Conservation (phyloP, 805 yeast genomes). For the Brettanomyces naardenensis region DNA sequence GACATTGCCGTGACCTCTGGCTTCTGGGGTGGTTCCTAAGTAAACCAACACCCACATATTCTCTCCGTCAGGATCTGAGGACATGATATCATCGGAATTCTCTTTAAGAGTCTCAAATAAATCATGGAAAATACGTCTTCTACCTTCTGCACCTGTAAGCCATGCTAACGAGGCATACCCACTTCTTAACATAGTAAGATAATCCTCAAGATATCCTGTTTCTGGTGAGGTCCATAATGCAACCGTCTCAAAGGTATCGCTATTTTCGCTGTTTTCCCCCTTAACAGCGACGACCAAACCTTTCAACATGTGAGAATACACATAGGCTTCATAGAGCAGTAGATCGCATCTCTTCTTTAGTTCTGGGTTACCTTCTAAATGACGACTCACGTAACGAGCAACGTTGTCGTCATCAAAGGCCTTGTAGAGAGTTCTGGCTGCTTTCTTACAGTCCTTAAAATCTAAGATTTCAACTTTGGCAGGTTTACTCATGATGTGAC, state of each 20-base stretch:
- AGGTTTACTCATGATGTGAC: constrained; percentile 6
- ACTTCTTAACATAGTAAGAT: constrained; percentile 39
- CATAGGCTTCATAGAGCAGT: constrained; percentile 42
- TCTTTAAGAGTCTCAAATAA: constrained; percentile 46
- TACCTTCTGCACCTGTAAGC: constrained; percentile 38
- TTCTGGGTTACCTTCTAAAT: constrained; percentile 26
- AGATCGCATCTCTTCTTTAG: constrained; percentile 27
- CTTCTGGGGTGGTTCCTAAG: constrained; percentile 29
- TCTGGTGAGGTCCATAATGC: constrained; percentile 47
- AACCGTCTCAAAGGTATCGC: constrained; percentile 41
- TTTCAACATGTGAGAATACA: constrained; percentile 39
- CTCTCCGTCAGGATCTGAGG: constrained; percentile 26
- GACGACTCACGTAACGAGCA: constrained; percentile 25
- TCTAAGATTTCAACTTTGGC: constrained; percentile 22
- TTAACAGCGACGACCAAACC: constrained; percentile 45
- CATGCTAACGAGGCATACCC: constrained; percentile 48
- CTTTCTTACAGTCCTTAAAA: constrained; percentile 25
- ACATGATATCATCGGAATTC: constrained; percentile 34
- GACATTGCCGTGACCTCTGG: constrained; percentile 52
- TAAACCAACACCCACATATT: constrained; percentile 28
- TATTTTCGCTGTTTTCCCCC: constrained; percentile 29
- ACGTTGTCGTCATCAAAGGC: constrained; percentile 29
- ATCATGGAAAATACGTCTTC: constrained; percentile 40
- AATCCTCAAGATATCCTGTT: constrained; percentile 35
- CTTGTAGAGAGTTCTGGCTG: constrained; percentile 26